These are phyloP conservation scores for Gamsiella multidivaricata DNA, from an alignment of 192 early-diverging fungal species.

Conservation along the genomic window DNA sequence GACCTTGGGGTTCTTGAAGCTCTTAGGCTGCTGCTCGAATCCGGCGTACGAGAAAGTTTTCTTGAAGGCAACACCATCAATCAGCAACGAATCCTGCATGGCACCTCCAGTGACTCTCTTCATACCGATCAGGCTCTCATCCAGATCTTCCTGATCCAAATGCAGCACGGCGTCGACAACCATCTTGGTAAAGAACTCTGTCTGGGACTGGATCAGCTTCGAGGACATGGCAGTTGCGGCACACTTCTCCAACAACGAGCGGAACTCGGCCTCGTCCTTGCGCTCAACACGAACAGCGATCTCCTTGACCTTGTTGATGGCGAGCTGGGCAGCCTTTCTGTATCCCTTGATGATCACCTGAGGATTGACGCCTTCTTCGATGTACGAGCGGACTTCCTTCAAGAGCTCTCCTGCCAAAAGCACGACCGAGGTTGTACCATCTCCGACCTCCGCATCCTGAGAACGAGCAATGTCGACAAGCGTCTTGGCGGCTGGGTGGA, in stretches of 20 bases:
- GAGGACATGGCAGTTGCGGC: constrained; percentile 99
- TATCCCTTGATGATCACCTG: constrained; percentile 96
- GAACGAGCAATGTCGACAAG: constrained; percentile 97
- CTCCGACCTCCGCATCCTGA: constrained; percentile 99
- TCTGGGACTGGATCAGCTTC: constrained; percentile 96
- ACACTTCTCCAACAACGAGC: constrained; percentile 91
- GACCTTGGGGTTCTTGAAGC: constrained; percentile 90
- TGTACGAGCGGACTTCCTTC: constrained; percentile 91
- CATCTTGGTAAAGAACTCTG: constrained; percentile 98
- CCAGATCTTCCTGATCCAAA: constrained; percentile 95
- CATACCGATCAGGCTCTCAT: constrained; percentile 97
- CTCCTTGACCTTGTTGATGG: constrained; percentile 93
- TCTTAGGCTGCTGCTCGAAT: constrained; percentile 99
- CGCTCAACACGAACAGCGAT: constrained; percentile 88
- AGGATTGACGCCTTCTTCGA: constrained; percentile 96
- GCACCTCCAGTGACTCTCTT: constrained; percentile 98
- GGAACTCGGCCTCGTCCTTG: constrained; percentile 86
- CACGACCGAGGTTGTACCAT: constrained; percentile 98
- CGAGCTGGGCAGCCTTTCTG: constrained; percentile 90
- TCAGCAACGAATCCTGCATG: constrained; percentile 95
- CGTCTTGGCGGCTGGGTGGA: constrained; percentile 98
- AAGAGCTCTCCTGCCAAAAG: constrained; percentile 96
- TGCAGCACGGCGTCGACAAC: constrained; percentile 96
- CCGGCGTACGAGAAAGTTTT: constrained; percentile 99
- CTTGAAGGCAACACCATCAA: constrained; percentile 99